Evolutionary conservation across 2,329 filamentous ascomycete species (phyloP).

Genomic region (Lachnellula hyalina): DNA sequence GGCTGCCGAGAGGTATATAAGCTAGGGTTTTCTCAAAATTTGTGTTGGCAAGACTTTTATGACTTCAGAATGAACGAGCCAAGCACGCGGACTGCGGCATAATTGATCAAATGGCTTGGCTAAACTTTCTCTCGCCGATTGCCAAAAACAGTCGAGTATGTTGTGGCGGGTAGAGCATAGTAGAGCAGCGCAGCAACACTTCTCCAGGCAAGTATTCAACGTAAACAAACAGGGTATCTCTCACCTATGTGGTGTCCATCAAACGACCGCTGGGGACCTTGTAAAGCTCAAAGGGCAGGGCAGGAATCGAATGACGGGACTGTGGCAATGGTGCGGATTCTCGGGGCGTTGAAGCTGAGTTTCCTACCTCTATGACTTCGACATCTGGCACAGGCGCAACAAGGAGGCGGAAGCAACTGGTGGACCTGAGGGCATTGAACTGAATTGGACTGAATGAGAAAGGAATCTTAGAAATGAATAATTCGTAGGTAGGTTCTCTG

Average conservation of each 20-base stretch:
- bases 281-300: not conserved
- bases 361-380: not conserved
- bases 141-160: not conserved
- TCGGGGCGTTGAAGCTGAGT: not conserved
- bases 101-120: constrained; percentile 9
- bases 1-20: constrained; percentile 18
- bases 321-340: not conserved
- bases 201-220: not conserved
- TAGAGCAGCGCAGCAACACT: not conserved
- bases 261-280: constrained; percentile 1
- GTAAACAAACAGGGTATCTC: not conserved
- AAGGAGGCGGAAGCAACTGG: not conserved
- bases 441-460: not conserved
- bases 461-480: not conserved
- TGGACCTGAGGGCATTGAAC: not conserved
- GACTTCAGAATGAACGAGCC: constrained; percentile 6
- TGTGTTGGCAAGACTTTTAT: constrained; percentile 4
- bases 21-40: constrained; percentile 10
- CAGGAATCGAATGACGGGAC: not conserved
- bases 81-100: constrained; percentile 11
- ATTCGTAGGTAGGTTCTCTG: not conserved
- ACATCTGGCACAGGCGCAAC: not conserved
- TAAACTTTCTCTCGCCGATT: constrained; percentile 1
- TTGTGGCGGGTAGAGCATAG: not conserved
- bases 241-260: constrained; percentile 2